Evolutionary conservation across 768 basidiomycete species (phyloP), one percentile per base, ranked within the genome.

Genomic region (Pleurotus salmoneostramineus): DNA sequence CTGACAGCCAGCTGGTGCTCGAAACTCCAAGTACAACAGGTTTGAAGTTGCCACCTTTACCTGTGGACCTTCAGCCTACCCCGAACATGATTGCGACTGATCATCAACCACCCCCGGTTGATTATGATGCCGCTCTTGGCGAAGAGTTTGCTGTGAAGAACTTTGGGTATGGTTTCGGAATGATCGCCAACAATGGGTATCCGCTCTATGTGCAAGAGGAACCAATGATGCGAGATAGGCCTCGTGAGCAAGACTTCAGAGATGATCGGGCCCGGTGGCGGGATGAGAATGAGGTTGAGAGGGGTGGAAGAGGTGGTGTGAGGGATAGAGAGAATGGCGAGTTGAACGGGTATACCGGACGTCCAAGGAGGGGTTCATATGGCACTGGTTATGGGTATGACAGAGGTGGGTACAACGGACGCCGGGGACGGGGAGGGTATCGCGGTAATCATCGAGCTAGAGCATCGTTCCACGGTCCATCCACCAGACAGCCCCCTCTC

Each of bases 151-250:
- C 78, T 56, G 86, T 88, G 45, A 80, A 76, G 60, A 77, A 88
- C 63, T 87, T 76, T 56, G 87, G 87, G 6, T 88, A 72, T 63
- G 85, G 86, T 4, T 88, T 88, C 60, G 87, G 87, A 1, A 15
- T 73, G 10, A 67, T 69, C 7, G 73, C 75, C 59, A 76, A 74
- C 3, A 62, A 61, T 3, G 74, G 74, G 3, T 72, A 75, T 32
- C 69, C 71, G 1, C 62, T 66, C 0, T 58, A 69, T 6, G 58
- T 62, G 4, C 71, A 69, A 21, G 72, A 71, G 21, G 71, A 69
- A 10, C 60, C 52, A 65, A 63, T 61, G 49, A 35, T 61, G 59
- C 36, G 49, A 48, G 50, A 56, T 37, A 27, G 60, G 45, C 44
- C 12, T 6, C 12, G 44, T n/a, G 44, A 45, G 44, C 40, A 42